Evolutionary conservation across 2,329 filamentous ascomycete species (phyloP).

Genomic region (Hymenoscyphus albidus): DNA sequence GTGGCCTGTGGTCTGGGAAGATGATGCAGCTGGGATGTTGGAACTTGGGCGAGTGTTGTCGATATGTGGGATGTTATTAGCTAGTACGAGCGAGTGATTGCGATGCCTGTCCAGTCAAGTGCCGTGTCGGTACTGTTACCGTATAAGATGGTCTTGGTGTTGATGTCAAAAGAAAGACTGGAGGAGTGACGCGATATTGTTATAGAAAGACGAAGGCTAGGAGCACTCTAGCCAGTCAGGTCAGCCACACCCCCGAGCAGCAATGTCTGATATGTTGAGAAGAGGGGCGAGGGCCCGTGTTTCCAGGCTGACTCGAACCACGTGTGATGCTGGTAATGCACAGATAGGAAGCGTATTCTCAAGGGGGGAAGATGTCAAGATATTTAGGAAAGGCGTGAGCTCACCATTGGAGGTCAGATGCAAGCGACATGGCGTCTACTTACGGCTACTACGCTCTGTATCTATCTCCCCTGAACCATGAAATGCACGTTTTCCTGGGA

Average conservation of each 20-base stretch:
- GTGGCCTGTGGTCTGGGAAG: not conserved
- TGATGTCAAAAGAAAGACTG: not conserved
- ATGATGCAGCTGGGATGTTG: not conserved
- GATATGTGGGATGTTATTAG: not conserved
- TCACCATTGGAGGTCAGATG: not conserved
- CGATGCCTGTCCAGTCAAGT: too few species aligned
- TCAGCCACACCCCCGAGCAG: not conserved
- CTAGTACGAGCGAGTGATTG: not conserved
- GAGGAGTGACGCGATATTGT: constrained; percentile 13
- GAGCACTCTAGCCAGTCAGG: not conserved
- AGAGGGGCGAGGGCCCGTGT: not conserved
- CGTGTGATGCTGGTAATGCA: constrained; percentile 7
- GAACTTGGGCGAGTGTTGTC: not conserved
- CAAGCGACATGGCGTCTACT: not conserved
- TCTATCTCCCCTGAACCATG: not conserved
- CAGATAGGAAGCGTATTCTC: not conserved
- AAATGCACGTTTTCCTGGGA: not conserved
- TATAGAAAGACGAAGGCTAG: constrained; percentile 7
- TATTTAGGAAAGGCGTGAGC: not conserved
- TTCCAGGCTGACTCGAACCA: constrained; percentile 8
- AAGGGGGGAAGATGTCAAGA: not conserved
- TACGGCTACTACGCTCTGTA: constrained; percentile 1
- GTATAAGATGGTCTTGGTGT: too few species aligned
- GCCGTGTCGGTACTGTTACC: too few species aligned
- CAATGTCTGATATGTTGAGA: not conserved